Base-by-base conservation (phyloP, 164 flowering plant genomes). In the Vitis rotundifolia region DNA sequence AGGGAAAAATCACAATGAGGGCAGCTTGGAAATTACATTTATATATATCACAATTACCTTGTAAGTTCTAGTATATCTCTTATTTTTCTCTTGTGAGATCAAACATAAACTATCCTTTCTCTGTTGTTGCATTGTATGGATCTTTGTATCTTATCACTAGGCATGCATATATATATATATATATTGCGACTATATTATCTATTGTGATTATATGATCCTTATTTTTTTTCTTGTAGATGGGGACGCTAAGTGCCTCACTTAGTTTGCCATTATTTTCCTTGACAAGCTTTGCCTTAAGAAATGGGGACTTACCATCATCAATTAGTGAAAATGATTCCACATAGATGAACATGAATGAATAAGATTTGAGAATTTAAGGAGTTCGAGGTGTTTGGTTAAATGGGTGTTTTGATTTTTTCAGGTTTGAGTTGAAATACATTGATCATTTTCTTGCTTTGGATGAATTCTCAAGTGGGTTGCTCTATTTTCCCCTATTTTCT, bases 361-460 rank as follows among this genome's bases (percentile, higher is more conserved):
- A 22, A 22, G 22, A 22, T 31, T 31, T 59, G 0, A 8, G 5
- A 2, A 49, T 19, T 53, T 49, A 64, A 22, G 59, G 56, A 11
- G 59, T 70, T 62, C 69, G 54, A 51, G 56, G 9, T 63, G 22
- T 64, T 74, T 73, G 67, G 66, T 28, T 67, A 62, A 58, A 66
- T 72, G 74, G 73, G 69, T 60, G 0, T 16, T 61, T 57, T 22
- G 8, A 18, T 54, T 63, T 61, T 66, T 73, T 63, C 84, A 94
- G 98, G 86, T 80, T 82, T 76, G 97, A 87, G 77, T 70, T 94
- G 70, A 91, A 79, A 73, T 78, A 87, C 65, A 87, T 92, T 50
- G 97, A 94, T 72, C 97, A 97, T 49, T 94, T 94, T 68, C 92
- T 94, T 63, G 78, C 80, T 18, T 66, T 92, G 75, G 98, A 92